These are phyloP conservation scores for Pholiota conissans DNA, from an alignment of 768 basidiomycete species.

Conservation along the genomic window DNA sequence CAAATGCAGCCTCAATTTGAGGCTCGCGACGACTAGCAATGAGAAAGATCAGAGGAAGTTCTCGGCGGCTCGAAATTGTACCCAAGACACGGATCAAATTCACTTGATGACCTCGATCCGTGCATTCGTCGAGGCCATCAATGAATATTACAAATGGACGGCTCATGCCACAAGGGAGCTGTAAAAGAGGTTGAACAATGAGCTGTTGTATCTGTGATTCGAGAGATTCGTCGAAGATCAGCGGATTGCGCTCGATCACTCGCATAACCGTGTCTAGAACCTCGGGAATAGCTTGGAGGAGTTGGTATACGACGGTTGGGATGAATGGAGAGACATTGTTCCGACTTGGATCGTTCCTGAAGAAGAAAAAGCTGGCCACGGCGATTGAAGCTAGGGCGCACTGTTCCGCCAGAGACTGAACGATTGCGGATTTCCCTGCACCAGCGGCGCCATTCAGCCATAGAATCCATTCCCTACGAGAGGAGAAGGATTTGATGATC, in stretches of 20 bases:
- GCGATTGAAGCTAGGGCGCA: constrained; percentile 11
- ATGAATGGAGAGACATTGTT: constrained; percentile 24
- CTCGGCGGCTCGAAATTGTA: too few species aligned
- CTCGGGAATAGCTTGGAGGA: constrained; percentile 14
- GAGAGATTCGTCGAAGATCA: background rate
- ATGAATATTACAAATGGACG: constrained; percentile 1
- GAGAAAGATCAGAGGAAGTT: too few species aligned
- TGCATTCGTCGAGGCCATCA: constrained; percentile 26
- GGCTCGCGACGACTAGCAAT: background rate
- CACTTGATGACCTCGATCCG: too few species aligned
- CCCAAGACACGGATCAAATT: too few species aligned
- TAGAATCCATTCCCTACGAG: background rate
- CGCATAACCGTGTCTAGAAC: background rate
- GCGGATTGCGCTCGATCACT: constrained; percentile 6
- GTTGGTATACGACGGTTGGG: constrained; percentile 29
- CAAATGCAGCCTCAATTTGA: background rate
- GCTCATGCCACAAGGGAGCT: background rate
- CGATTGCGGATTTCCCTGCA: constrained; percentile 23
- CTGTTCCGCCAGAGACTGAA: constrained; percentile 21
- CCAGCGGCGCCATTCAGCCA: constrained; percentile 25
- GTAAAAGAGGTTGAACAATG: background rate
- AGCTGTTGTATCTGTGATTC: background rate
- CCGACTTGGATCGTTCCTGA: constrained; percentile 23
- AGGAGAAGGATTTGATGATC: background rate
- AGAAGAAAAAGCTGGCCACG: constrained; percentile 36